Base-by-base conservation (phyloP, 2,329 filamentous ascomycete genomes). In the Aspergillus candidus region DNA sequence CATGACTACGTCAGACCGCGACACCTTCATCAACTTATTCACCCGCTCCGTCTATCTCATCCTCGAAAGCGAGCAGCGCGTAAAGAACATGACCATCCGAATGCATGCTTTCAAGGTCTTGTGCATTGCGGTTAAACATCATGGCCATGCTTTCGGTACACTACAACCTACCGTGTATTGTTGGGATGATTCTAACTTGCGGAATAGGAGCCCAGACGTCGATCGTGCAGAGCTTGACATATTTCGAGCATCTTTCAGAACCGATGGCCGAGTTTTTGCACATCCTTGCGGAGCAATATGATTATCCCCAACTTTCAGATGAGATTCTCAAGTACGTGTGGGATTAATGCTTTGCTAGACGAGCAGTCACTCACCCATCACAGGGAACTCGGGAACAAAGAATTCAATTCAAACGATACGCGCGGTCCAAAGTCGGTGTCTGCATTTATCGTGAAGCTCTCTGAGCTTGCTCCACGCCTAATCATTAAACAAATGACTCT, bases 251-350 rank as follows among this genome's bases (percentile, higher is more conserved):
- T 67, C 72, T 98, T n/a, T 91, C 93, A 0, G 93, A 98, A 61
- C 93, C 93, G 1, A 98, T 98, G 93, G 93, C 93, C 29, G 94
- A 98, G 65, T 95, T 98, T 58, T 73, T 98, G 4, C 88, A 97
- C 58, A 98, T 97, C 59, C 75, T 98, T 18, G 84, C 90, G 1
- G 90, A 97, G 63, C 91, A 96, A 71, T 98, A 97, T 70, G 93
- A 98, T 68, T 94, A 97, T 63, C 87, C 90, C 12, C 93, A 98
- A 60, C 76, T 98, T 7, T 85, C 89, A 4, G 93, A 96, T 63
- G 93, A 98, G 62, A 87, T 97, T 27, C 69, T 98, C 46, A 84
- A 73, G 72, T 73, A 65, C 10, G 33, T 31, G 29, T 18, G 17
- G 29, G 10, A 32, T 15, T 4, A n/a, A 11, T 27, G 8, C 11